Percentiles rank a stretch among this genome's conserved stretches.
These are phyloP conservation scores for Kodamaea leandrae DNA, from an alignment of 805 yeast genomes.

Conservation along the genomic window DNA sequence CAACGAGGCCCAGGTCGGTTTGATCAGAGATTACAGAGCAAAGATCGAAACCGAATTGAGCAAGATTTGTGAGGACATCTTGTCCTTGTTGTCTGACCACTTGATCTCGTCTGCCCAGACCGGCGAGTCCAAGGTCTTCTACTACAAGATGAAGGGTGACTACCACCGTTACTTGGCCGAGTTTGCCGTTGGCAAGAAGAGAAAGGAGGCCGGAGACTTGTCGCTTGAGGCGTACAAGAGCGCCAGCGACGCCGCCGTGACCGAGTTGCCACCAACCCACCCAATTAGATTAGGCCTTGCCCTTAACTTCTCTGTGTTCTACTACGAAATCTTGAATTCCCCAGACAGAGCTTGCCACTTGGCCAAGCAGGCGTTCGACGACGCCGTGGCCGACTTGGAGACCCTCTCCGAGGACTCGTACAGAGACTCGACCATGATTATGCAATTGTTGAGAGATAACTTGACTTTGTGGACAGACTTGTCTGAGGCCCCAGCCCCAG, in stretches of 20 bases:
- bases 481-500: constrained; percentile 65
- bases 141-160: constrained; percentile 99
- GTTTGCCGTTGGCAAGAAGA: constrained; percentile 86
- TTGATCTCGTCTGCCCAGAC: constrained; percentile 92
- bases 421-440: constrained; percentile 96
- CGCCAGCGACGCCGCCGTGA: constrained; percentile 95
- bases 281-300: constrained; percentile 98
- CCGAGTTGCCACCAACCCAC: constrained; percentile 97
- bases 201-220: constrained; percentile 87
- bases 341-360: constrained; percentile 99
- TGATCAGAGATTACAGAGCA: constrained; percentile 91
- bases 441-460: constrained; percentile 98
- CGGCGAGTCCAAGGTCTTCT: constrained; percentile 97
- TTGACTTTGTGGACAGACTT: constrained; percentile 97
- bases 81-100: constrained; percentile 82
- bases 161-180: constrained; percentile 99
- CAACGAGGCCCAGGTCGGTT: constrained; percentile 81
- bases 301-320: constrained; percentile 94
- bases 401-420: constrained; percentile 96
- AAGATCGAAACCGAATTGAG: constrained; percentile 92
- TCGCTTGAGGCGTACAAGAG: constrained; percentile 93
- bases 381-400: constrained; percentile 98
- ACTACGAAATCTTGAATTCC: constrained; percentile 95
- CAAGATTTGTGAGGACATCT: constrained; percentile 90
- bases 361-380: constrained; percentile 98